phyloP scores from a whole-genome alignment of 306 rosid genomes.

The Lupinus albus region DNA sequence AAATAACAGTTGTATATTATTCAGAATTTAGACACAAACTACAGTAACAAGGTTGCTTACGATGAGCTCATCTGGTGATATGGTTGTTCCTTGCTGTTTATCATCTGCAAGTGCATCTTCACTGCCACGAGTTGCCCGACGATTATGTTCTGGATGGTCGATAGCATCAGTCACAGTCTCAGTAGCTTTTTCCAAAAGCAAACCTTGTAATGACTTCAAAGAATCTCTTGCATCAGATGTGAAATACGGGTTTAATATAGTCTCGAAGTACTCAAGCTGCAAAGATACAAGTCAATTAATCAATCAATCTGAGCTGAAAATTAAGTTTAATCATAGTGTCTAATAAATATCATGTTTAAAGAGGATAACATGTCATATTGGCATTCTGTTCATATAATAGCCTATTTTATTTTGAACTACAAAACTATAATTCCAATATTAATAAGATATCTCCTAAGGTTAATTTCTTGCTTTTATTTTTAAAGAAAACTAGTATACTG shows the following conservation, averaged over 20 bases:
- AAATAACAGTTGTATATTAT: not conserved
- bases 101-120: slow-evolving; percentile 88
- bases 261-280: slow-evolving; percentile 99
- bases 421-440: not conserved
- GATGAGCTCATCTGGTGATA: slow-evolving; percentile 93
- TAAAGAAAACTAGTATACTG: not conserved
- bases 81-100: slow-evolving; percentile 62
- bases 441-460: slow-evolving; percentile 6
- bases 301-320: slow-evolving; percentile 28
- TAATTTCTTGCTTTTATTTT: slow-evolving; percentile 6
- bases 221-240: slow-evolving; percentile 95
- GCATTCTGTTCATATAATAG: not conserved
- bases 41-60: slow-evolving; percentile 59
- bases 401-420: not conserved
- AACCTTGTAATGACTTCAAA: slow-evolving; percentile 85
- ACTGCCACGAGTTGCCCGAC: slow-evolving; percentile 94
- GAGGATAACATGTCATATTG: not conserved
- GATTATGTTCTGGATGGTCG: slow-evolving; percentile 87
- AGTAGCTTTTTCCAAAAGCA: slow-evolving; percentile 93
- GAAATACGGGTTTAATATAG: slow-evolving; percentile 86
- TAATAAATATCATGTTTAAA: slow-evolving; percentile 19
- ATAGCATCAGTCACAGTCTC: slow-evolving; percentile 68
- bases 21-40: slow-evolving; percentile 14
- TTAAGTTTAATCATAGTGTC: slow-evolving; percentile 15
- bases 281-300: slow-evolving; percentile 41